Evolutionary conservation across 164 flowering plant species (phyloP).

Genomic region (Saururus chinensis): DNA sequence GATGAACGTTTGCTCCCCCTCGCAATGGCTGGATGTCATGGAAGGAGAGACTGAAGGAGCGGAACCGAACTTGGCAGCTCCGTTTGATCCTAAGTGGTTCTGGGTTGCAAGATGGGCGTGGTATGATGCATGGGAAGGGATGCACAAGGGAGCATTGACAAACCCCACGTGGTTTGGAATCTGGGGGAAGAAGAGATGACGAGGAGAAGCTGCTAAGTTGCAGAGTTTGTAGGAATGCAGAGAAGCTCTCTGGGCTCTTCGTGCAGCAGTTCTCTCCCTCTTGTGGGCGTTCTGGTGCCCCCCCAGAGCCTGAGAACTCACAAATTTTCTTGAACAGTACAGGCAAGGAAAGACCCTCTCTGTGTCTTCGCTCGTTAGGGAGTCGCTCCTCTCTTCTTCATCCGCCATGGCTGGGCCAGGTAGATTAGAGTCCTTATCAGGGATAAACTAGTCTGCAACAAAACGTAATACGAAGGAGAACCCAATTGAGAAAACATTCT

Average conservation of each 20-base stretch:
- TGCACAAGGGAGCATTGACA: not conserved
- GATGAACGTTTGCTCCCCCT: not conserved
- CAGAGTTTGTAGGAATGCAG: not conserved
- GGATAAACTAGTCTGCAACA: no score
- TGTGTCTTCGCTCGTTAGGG: not conserved
- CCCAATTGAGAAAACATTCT: no score
- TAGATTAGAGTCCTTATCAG: no score
- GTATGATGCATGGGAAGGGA: not conserved
- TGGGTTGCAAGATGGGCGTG: no score
- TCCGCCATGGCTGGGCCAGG: not conserved
- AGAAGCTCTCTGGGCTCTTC: slow-evolving; percentile 5
- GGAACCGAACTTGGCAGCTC: no score
- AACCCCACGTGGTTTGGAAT: no score
- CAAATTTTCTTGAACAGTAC: slow-evolving; percentile 5
- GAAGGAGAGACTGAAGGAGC: no score
- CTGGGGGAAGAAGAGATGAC: not conserved
- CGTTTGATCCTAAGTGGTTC: no score
- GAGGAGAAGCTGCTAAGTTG: not conserved
- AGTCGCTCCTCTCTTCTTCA: not conserved
- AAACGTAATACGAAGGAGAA: no score
- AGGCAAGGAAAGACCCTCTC: slow-evolving; percentile 3
- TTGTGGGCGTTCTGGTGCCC: slow-evolving; percentile 12
- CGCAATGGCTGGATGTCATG: no score
- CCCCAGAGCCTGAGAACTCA: slow-evolving; percentile 6
- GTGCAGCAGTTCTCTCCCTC: slow-evolving; percentile 2